Percentiles rank a stretch among this genome's conserved stretches.
Conservation (phyloP, 345 rosid genomes). For the Carallia brachiata region DNA sequence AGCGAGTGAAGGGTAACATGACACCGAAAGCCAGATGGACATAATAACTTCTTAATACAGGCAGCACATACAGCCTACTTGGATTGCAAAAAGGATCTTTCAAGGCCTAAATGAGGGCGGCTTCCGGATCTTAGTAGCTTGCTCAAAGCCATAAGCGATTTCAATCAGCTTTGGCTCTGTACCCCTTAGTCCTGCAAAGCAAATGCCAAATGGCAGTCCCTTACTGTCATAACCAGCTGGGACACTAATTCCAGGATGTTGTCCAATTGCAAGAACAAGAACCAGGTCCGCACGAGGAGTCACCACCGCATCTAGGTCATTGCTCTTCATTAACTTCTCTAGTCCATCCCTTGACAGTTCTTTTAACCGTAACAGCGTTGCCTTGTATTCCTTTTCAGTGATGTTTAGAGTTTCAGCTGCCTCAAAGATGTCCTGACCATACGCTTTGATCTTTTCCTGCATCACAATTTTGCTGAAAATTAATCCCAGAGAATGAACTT, state of each 20-base stretch:
- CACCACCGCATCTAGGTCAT: slow-evolving; percentile 56
- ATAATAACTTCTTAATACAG: too few relatives aligned
- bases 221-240: slow-evolving; percentile 54
- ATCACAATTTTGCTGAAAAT: background rate
- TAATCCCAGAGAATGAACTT: too few relatives aligned
- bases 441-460: slow-evolving; percentile 54
- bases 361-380: slow-evolving; percentile 27
- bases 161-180: slow-evolving; percentile 67
- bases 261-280: slow-evolving; percentile 58
- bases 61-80: too few relatives aligned
- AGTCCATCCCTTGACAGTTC: slow-evolving; percentile 43
- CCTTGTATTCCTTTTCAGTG: slow-evolving; percentile 24
- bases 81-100: background rate
- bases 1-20: too few relatives aligned
- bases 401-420: slow-evolving; percentile 43
- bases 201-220: slow-evolving; percentile 62
- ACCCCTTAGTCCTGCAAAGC: slow-evolving; percentile 59
- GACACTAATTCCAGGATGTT: slow-evolving; percentile 63
- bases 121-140: slow-evolving; percentile 52
- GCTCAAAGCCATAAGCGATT: slow-evolving; percentile 71
- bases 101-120: slow-evolving; percentile 46
- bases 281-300: slow-evolving; percentile 15
- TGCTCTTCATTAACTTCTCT: slow-evolving; percentile 49
- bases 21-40: too few relatives aligned
- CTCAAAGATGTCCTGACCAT: slow-evolving; percentile 43